Evolutionary conservation across 164 flowering plant species (phyloP), one percentile per base, ranked within the genome.

Genomic region (Cinnamomum micranthum): DNA sequence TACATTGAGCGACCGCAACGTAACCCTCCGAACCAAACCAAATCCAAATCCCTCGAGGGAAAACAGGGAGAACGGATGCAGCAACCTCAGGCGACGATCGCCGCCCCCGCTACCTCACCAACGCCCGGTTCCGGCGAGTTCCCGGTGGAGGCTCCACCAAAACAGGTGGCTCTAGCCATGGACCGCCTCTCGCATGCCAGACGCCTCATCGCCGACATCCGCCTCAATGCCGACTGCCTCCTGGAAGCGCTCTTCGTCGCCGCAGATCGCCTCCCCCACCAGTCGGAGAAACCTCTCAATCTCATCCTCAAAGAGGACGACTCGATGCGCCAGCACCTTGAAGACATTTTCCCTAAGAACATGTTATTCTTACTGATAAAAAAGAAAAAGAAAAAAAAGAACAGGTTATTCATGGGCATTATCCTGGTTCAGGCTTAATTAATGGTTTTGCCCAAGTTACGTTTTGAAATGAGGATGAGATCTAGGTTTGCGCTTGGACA

Each of bases 141-240:
- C 3, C 24, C 80, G 41, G 76, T 69, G 71, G 97, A 90, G 65
- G 98, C 99, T 25, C 99, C 99, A 72, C 99, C 99, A 73, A 96
- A 92, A 82, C 98, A 91, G 83, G 97, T 96, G 74, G 98, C 99
- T 2, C 75, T 85, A 76, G 99, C 97, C 5, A 88, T 96, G 97
- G 99, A 94, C 17, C 82, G 96, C 65, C 85, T 96, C 22, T 79
- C 80, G 0, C 83, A 87, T 12, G 97, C 97, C 3, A 89, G 79
- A 3, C 85, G 98, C 12, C 86, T 92, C 51, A 89, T 96, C 3
- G 95, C 99, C 2, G 97, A 96, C 74, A 82, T 96, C n/a, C 78
- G 97, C 64, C 76, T 94, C n/a, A 95, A 94, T 14, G 95, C 93
- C 12, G 97, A 96, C 74, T 93, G 97, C 15, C 81, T 94, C 25